Conservation (phyloP, 306 rosid species). For the Calophaca sinica region DNA sequence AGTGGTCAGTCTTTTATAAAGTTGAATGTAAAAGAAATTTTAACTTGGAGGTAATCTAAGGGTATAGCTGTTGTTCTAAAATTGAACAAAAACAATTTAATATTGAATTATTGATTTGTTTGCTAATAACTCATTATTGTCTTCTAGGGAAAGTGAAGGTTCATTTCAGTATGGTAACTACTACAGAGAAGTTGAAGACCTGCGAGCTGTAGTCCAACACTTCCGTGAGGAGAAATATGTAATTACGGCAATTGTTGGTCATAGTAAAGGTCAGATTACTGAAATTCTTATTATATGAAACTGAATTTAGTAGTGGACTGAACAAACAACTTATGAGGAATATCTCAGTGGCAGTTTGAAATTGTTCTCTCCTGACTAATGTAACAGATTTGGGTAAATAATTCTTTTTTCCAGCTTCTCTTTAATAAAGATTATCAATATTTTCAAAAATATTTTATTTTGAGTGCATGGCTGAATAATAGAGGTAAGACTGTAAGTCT, state of each 20-base stretch:
- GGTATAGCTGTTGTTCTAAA: conserved; percentile 17
- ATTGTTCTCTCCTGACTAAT: conserved; percentile 5
- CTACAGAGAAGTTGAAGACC: conserved; percentile 81
- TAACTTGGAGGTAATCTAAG: conserved; percentile 4
- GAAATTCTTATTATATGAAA: conserved; percentile 27
- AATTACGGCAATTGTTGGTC: conserved; percentile 77
- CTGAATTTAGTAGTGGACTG: conserved; percentile 35
- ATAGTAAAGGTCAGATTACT: conserved; percentile 79
- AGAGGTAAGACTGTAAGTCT: not conserved
- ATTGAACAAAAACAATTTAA: conserved; percentile 16
- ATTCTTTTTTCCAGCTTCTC: not conserved
- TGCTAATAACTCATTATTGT: conserved; percentile 16
- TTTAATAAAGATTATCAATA: not conserved
- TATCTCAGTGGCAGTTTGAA: conserved; percentile 32
- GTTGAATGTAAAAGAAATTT: conserved; percentile 22
- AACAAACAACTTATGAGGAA: conserved; percentile 20
- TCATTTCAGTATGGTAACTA: conserved; percentile 85
- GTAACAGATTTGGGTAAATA: conserved; percentile 11
- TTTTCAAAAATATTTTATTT: conserved; percentile 12
- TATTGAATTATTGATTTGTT: conserved; percentile 16
- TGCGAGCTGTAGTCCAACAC: conserved; percentile 70
- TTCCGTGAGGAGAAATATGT: conserved; percentile 59
- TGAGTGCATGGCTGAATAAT: conserved; percentile 25
- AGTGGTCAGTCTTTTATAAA: conserved; percentile 2
- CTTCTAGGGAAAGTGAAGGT: conserved; percentile 91